Conservation (phyloP, 1,139 yeast genomes). For the Zygosaccharomyces sapae region DNA sequence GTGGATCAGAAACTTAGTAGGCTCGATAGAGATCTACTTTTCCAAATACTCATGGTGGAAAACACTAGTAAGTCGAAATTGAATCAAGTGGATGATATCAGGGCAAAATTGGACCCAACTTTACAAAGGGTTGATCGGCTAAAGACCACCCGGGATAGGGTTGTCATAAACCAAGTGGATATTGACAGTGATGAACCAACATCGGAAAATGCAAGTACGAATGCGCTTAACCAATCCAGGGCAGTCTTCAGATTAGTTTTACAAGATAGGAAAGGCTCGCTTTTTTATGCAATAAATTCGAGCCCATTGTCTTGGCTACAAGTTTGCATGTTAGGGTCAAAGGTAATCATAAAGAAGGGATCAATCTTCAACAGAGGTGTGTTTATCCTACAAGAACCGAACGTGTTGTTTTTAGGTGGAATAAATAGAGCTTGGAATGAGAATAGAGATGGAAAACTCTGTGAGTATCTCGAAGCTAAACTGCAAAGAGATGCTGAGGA, state of each 20-base stretch:
- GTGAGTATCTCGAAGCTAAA: conserved; percentile 28
- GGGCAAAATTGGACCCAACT: conserved; percentile 30
- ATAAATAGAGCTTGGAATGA: conserved; percentile 33
- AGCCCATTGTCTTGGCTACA: conserved; percentile 27
- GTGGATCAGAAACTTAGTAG: conserved; percentile 19
- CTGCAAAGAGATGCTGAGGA: conserved; percentile 19
- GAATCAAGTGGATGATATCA: conserved; percentile 37
- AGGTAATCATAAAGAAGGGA: conserved; percentile 27
- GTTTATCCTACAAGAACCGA: conserved; percentile 25
- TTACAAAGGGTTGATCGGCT: conserved; percentile 31
- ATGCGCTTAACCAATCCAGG: conserved; percentile 4
- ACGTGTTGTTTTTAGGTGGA: conserved; percentile 30
- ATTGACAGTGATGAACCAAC: conserved; percentile 24
- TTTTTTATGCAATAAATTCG: conserved; percentile 39
- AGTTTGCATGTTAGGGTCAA: conserved; percentile 32
- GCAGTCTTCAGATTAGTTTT: conserved; percentile 38
- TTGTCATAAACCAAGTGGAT: conserved; percentile 25
- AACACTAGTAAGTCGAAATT: conserved; percentile 38
- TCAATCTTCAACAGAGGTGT: conserved; percentile 31
- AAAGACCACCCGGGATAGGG: conserved; percentile 13
- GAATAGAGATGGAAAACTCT: conserved; percentile 29
- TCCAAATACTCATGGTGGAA: conserved; percentile 42
- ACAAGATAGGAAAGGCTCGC: conserved; percentile 38
- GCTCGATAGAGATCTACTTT: conserved; percentile 32
- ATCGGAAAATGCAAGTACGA: conserved; percentile 17